phyloP scores from a whole-genome alignment of 208 protist species.

The Crithidia fasciculata region DNA sequence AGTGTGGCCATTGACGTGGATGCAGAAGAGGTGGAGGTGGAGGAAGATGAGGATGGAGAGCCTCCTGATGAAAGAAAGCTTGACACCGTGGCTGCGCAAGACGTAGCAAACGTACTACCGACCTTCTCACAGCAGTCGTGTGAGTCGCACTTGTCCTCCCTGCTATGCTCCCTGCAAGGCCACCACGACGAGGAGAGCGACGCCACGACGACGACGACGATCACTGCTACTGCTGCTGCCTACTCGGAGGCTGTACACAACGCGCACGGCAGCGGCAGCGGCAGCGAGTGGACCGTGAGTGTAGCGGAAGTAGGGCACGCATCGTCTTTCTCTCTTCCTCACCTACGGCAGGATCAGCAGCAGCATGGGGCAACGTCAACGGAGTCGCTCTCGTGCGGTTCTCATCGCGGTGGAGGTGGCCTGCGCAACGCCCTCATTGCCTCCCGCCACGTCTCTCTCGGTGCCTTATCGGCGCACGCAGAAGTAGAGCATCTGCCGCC shows the following conservation, averaged over 20 bases:
- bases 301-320: too few species aligned
- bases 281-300: not conserved
- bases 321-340: not conserved
- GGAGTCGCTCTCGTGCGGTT: not conserved
- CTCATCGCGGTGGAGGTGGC: not conserved
- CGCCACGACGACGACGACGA: not conserved
- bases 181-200: not conserved
- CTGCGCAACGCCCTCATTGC: slow-evolving; percentile 11
- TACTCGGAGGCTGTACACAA: not conserved
- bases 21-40: slow-evolving; percentile 16
- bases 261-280: not conserved
- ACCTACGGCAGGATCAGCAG: too few species aligned
- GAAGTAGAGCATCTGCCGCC: slow-evolving; percentile 14
- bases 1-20: slow-evolving; percentile 26
- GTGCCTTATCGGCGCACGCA: slow-evolving; percentile 24
- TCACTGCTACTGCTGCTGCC: not conserved
- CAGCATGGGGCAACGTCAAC: not conserved
- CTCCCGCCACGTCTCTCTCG: slow-evolving; percentile 23
- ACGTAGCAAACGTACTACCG: not conserved
- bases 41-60: not conserved
- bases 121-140: slow-evolving; percentile 11
- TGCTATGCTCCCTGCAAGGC: slow-evolving; percentile 18
- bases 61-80: not conserved
- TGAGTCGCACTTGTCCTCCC: slow-evolving; percentile 22
- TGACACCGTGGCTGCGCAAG: not conserved